Evolutionary conservation across 2,329 filamentous ascomycete genomes (phyloP), one percentile per base, ranked within the genome.

Genomic region (Penicillium corylophilum): DNA sequence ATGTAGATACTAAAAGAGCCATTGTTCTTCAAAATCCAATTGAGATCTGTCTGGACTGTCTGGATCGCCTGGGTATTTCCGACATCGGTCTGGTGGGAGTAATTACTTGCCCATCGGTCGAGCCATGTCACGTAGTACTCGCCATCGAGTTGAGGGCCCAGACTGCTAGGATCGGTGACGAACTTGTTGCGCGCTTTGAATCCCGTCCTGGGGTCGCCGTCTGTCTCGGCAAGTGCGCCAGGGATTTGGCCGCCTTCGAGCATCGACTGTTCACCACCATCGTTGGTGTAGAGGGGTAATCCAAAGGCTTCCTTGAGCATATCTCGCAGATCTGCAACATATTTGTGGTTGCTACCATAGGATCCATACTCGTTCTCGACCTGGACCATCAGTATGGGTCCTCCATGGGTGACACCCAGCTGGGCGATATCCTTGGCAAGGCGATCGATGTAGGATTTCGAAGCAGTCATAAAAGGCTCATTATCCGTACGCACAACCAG

Each of bases 311-410:
- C 58, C 6, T 55, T 64, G n/a, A 80, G 64, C 6, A 78, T 74
- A 46, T 78, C 72, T 7, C 72, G 63, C 22, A 79, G 40, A 0
- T 69, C 69, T 5, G 60, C 56, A 5, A 72, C 76, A 55, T 81
- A 81, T 2, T 61, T 58, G 47, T 79, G 75, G 50, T 80, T 69
- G 5, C 64, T 65, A 15, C 75, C 78, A 41, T 75, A 80, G 20
- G 71, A 77, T 0, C 79, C 78, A 50, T 81, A 81, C 55, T 80
- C 77, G 46, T 80, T 79, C 59, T 80, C 77, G 8, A 79, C 68
- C 60, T 80, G 77, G 0, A 77, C 69, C 77, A 79, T 79, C 18
- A 80, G 56, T n/a, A 80, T 67, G 2, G 76, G 75, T 0, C 77
- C 77, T 12, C 76, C 77, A 0, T 71, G 60, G 0, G 70, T 72